Evolutionary conservation across 108 stramenopile species (phyloP).

Genomic region (Skeletonema potamos): DNA sequence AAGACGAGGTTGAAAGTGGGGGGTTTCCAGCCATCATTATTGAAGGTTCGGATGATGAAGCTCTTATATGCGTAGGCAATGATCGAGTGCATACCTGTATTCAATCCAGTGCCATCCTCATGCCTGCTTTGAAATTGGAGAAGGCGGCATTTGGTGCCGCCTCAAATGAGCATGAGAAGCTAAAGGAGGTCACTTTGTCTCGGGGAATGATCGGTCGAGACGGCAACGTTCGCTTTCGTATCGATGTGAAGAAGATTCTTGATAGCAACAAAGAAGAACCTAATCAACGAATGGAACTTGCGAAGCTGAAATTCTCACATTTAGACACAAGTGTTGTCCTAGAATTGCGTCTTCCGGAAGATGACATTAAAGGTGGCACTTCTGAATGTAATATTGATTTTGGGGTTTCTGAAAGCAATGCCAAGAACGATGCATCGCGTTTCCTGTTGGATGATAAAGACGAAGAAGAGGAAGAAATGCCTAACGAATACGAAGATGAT

Average conservation of each 20-base stretch:
- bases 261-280: background rate
- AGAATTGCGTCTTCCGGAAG: slow-evolving; percentile 47
- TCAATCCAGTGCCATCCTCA: slow-evolving; percentile 31
- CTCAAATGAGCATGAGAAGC: background rate
- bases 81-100: slow-evolving; percentile 39
- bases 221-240: slow-evolving; percentile 41
- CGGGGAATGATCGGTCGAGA: slow-evolving; percentile 39
- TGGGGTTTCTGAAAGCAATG: slow-evolving; percentile 8
- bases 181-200: slow-evolving; percentile 24
- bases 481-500: slow-evolving; percentile 61
- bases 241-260: slow-evolving; percentile 21
- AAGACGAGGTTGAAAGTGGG: slow-evolving; percentile 61
- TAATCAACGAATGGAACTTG: background rate
- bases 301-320: slow-evolving; percentile 52
- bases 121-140: background rate
- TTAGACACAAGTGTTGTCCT: slow-evolving; percentile 51
- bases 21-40: slow-evolving; percentile 53
- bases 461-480: slow-evolving; percentile 45
- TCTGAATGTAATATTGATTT: slow-evolving; percentile 21
- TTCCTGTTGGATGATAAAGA: slow-evolving; percentile 29
- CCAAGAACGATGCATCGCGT: slow-evolving; percentile 11
- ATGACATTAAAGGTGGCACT: background rate
- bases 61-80: slow-evolving; percentile 51
- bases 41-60: slow-evolving; percentile 56
- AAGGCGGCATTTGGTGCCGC: slow-evolving; percentile 4